Evolutionary conservation across 208 protist species (phyloP).

Genomic region (Novymonas esmeraldas): DNA sequence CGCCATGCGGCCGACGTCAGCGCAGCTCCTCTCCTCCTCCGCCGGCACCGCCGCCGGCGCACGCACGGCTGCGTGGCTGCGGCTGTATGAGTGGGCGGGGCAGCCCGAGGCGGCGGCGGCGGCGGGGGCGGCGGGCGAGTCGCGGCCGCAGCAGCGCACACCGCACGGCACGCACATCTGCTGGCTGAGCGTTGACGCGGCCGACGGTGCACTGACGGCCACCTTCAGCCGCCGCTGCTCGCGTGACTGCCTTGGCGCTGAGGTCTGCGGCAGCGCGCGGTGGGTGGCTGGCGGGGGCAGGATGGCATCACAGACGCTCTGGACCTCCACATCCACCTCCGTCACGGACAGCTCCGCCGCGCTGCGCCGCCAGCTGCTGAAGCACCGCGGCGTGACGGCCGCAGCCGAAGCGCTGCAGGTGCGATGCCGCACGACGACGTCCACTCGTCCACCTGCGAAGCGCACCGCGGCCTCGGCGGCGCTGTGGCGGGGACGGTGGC

Average conservation of each 20-base stretch:
- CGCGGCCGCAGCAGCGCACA: background rate
- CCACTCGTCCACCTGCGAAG: constrained; percentile 18
- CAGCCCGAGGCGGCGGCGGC: too few species aligned
- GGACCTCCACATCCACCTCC: too few species aligned
- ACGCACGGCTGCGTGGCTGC: constrained; percentile 7
- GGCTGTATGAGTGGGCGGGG: constrained; percentile 23
- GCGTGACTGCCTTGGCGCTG: background rate
- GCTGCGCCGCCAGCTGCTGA: background rate
- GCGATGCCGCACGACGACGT: constrained; percentile 12
- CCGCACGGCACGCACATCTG: constrained; percentile 1
- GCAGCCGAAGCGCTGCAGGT: constrained; percentile 8
- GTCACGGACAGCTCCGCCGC: too few species aligned
- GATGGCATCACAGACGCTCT: constrained; percentile 4
- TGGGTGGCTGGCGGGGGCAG: constrained; percentile 10
- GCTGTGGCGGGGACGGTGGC: constrained; percentile 32
- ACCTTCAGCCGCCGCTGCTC: constrained; percentile 2
- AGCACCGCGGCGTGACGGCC: background rate
- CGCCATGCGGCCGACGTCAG: constrained; percentile 19
- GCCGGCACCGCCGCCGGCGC: background rate
- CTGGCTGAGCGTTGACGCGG: constrained; percentile 4
- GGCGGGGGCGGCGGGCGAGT: background rate
- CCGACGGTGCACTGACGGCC: constrained; percentile 22
- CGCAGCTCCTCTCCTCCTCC: constrained; percentile 6
- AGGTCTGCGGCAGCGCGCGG: constrained; percentile 15
- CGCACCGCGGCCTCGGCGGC: constrained; percentile 5